phyloP scores from a whole-genome alignment of 2,329 filamentous ascomycete genomes.

The Aspergillus aculeatinus region DNA sequence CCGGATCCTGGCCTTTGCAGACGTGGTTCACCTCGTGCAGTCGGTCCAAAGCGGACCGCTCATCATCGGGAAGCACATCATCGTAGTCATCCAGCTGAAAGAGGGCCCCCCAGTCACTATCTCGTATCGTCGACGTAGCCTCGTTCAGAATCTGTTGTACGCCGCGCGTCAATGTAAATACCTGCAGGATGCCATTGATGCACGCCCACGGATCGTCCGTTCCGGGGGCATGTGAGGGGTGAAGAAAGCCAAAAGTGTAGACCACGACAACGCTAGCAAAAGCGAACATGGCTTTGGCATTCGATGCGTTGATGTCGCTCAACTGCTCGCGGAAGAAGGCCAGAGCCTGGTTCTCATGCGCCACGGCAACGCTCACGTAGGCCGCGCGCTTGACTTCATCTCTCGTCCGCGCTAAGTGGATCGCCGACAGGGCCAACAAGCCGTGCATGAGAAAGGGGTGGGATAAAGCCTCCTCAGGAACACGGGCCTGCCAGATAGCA shows the following conservation, averaged over 20 bases:
- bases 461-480: conserved; percentile 35
- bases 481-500: conserved; percentile 32
- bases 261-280: conserved; percentile 39
- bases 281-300: conserved; percentile 43
- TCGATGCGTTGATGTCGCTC: conserved; percentile 33
- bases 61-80: conserved; percentile 23
- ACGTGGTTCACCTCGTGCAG: conserved; percentile 30
- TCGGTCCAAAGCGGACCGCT: conserved; percentile 18
- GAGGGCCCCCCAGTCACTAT: conserved; percentile 30
- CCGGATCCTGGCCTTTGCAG: conserved; percentile 19
- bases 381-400: conserved; percentile 22
- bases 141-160: conserved; percentile 34
- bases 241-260: conserved; percentile 40
- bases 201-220: conserved; percentile 27
- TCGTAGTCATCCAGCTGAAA: conserved; percentile 25
- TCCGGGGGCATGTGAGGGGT: conserved; percentile 20
- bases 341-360: conserved; percentile 36
- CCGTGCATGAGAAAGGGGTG: conserved; percentile 40
- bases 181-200: conserved; percentile 35
- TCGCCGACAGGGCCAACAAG: conserved; percentile 34
- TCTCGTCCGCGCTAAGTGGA: conserved; percentile 35
- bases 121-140: conserved; percentile 24
- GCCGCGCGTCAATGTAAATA: conserved; percentile 36
- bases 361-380: conserved; percentile 38
- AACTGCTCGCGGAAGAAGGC: conserved; percentile 36